These are phyloP conservation scores for Ensete ventricosum DNA, from an alignment of 176 grass and related monocot species.

Conservation along the genomic window DNA sequence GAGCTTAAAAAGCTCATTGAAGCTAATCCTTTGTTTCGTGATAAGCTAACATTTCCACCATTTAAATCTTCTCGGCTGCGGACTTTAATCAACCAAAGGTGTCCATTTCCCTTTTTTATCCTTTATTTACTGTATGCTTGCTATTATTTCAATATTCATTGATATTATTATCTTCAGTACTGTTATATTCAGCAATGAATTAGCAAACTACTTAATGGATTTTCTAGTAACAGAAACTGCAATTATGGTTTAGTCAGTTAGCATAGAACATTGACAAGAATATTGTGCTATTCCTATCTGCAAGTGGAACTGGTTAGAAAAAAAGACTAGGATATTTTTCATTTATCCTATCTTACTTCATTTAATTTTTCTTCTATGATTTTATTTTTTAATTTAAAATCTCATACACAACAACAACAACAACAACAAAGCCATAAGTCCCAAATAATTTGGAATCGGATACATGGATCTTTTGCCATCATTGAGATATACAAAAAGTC, in stretches of 20 bases:
- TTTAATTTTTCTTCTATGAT: too few relatives aligned
- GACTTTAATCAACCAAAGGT: conserved; percentile 99
- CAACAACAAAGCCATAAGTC: too few relatives aligned
- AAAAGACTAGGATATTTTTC: too few relatives aligned
- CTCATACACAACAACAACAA: too few relatives aligned
- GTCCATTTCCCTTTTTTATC: background rate
- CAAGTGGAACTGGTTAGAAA: too few relatives aligned
- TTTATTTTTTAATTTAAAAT: too few relatives aligned
- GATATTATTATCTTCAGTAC: conserved; percentile 11
- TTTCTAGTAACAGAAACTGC: background rate
- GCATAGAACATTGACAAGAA: background rate
- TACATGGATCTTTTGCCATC: too few relatives aligned
- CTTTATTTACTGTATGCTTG: background rate
- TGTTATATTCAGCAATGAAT: background rate
- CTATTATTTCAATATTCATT: background rate
- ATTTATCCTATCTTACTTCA: too few relatives aligned
- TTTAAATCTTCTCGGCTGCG: conserved; percentile 94
- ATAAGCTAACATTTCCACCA: conserved; percentile 90
- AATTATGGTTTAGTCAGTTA: background rate
- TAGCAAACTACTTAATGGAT: conserved; percentile 8
- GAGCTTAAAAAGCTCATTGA: conserved; percentile 98
- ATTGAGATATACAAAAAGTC: too few relatives aligned
- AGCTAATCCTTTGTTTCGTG: conserved; percentile 87
- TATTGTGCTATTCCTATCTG: background rate
- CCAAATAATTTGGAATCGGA: too few relatives aligned